These are phyloP conservation scores for Magnusiomyces magnusii DNA, from an alignment of 1,139 yeast genomes.

Conservation along the genomic window DNA sequence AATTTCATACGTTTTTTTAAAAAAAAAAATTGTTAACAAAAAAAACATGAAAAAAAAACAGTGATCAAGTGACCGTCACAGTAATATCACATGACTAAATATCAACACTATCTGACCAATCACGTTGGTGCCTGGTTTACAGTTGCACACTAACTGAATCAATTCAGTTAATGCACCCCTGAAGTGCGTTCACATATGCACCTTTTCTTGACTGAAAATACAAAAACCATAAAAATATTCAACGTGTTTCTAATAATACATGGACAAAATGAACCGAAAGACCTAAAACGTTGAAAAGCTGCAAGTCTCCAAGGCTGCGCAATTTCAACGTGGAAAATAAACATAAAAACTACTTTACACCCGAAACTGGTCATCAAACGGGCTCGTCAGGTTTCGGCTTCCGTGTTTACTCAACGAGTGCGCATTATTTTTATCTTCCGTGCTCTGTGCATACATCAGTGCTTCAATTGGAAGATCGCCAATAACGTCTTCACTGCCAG, in stretches of 20 bases:
- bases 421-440: background rate
- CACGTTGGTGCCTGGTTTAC: too few species aligned
- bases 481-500: background rate
- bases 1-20: too few species aligned
- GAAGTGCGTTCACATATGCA: background rate
- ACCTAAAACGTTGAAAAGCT: too few species aligned
- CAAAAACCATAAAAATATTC: background rate
- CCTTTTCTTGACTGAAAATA: too few species aligned
- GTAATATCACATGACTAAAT: too few species aligned
- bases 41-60: too few species aligned
- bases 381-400: background rate
- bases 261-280: too few species aligned
- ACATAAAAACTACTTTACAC: background rate
- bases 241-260: too few species aligned
- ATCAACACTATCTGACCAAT: too few species aligned
- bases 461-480: conserved; percentile 5
- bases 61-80: too few species aligned
- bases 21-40: too few species aligned
- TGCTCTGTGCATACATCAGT: background rate
- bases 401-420: background rate
- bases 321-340: background rate
- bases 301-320: background rate
- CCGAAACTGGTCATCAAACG: conserved; percentile 1
- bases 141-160: too few species aligned
- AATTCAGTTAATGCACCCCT: background rate